phyloP scores from a whole-genome alignment of 2,329 filamentous ascomycete genomes.

The Colletotrichum sp. region DNA sequence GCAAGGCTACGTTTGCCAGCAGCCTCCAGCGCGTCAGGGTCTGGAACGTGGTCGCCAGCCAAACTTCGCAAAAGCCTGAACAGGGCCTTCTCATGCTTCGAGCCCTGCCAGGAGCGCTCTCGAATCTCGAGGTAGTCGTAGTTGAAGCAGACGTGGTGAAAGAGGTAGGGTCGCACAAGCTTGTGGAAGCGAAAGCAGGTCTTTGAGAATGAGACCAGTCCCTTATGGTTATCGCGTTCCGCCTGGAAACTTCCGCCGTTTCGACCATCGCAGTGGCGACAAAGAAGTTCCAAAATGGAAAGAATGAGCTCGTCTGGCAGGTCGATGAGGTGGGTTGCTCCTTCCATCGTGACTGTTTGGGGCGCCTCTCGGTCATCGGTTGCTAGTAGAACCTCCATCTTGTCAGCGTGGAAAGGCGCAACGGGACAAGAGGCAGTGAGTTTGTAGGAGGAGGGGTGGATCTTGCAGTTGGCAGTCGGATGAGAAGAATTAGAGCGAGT shows the following conservation, averaged over 20 bases:
- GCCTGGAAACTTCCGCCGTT: background rate
- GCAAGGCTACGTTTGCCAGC: background rate
- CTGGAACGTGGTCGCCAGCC: background rate
- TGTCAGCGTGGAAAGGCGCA: background rate
- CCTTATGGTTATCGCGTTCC: background rate
- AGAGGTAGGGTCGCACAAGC: background rate
- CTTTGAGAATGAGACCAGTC: background rate
- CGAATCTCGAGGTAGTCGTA: background rate
- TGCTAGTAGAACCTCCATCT: too few species aligned
- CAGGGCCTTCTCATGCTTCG: background rate
- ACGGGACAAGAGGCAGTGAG: rapidly evolving
- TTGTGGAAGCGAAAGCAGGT: background rate
- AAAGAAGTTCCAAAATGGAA: background rate
- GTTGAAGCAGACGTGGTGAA: background rate
- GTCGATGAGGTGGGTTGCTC: background rate
- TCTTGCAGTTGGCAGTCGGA: background rate
- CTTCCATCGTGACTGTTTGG: background rate
- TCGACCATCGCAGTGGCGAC: background rate
- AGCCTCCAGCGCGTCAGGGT: background rate
- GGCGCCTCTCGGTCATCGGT: too few species aligned
- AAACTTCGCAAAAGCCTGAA: background rate
- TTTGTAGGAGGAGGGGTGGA: rapidly evolving
- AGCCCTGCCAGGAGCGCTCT: rapidly evolving
- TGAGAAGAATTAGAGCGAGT: too few species aligned
- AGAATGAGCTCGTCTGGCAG: background rate